Base-by-base conservation (phyloP, 306 rosid genomes). In the Quercus aquifolioides region DNA sequence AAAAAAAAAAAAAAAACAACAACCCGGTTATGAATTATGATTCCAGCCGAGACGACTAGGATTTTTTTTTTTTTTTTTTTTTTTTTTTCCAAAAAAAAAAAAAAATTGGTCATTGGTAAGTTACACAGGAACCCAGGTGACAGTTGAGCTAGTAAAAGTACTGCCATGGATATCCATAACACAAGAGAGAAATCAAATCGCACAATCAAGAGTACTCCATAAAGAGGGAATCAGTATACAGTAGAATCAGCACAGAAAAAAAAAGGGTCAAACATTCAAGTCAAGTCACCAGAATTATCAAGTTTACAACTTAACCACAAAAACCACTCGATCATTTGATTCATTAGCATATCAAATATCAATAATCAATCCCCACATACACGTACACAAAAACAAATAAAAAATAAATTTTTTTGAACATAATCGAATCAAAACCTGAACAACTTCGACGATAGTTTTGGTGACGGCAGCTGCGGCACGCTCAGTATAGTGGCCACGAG, bases 401-500 rank as follows among this genome's bases (percentile, higher is more conserved):
- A 70, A 78, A 20, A n/a, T 13, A 68, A 23, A 28, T 0, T 1
- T 21, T 23, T 38, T 31, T 13, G 1, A 64, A 25, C 69, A 56
- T 17, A 52, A 60, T 41, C 3, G 59, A 67, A 31, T 26, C 18
- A 60, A 81, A n/a, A 96, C 99, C 99, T 89, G 98, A 71, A 96
- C 99, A 67, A 96, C 98, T 91, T 96, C 96, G 2, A 96, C 99
- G 6, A 96, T 91, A 10, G 99, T 96, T 79, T 84, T 85, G 1
- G 94, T 93, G 17, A 96, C 97, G 0, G 79, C 90, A 0, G 99
- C 99, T 10, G 99, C 99, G 0, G 99, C 98, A 7, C 99, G 91
- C 82, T 96, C 99, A 0, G 97, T 93, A 84, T 96, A 96, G 69
- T 96, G 99, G 0, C 99, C 99, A 5, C 99, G 81, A 1, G 98